Evolutionary conservation across 2,329 filamentous ascomycete genomes (phyloP).

Genomic region (Diaporthe citriasiana): DNA sequence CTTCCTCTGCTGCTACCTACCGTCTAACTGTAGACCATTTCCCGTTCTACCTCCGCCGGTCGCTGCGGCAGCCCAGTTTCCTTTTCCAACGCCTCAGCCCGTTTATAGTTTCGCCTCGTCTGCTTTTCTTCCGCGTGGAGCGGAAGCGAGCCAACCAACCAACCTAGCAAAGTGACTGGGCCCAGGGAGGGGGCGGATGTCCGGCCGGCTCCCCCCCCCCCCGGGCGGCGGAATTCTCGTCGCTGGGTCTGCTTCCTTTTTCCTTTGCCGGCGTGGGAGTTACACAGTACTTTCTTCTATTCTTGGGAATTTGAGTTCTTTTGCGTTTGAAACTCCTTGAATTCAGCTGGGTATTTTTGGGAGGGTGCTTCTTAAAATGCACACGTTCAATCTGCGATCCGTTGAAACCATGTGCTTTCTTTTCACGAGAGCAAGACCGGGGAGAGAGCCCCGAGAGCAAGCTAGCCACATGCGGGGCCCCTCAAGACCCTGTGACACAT

Average conservation of each 20-base stretch:
- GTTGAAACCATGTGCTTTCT: neutral
- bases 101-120: neutral
- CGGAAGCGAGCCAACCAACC: no score
- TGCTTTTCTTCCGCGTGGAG: neutral
- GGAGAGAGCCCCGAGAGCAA: neutral
- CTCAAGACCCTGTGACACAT: neutral
- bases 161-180: neutral
- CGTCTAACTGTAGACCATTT: no score
- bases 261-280: conserved; percentile 6
- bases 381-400: neutral
- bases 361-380: neutral
- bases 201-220: neutral
- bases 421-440: neutral
- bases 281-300: conserved; percentile 31
- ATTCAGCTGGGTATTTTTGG: neutral
- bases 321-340: neutral
- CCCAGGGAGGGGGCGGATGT: neutral
- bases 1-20: neutral
- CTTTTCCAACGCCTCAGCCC: no score
- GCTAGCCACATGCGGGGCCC: neutral
- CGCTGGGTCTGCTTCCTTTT: neutral
- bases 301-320: neutral
- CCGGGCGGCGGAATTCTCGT: neutral
- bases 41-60: neutral
- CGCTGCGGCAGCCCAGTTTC: no score